Evolutionary conservation across 2,329 filamentous ascomycete species (phyloP), one percentile per base, ranked within the genome.

Genomic region (Neonectria coccinea): DNA sequence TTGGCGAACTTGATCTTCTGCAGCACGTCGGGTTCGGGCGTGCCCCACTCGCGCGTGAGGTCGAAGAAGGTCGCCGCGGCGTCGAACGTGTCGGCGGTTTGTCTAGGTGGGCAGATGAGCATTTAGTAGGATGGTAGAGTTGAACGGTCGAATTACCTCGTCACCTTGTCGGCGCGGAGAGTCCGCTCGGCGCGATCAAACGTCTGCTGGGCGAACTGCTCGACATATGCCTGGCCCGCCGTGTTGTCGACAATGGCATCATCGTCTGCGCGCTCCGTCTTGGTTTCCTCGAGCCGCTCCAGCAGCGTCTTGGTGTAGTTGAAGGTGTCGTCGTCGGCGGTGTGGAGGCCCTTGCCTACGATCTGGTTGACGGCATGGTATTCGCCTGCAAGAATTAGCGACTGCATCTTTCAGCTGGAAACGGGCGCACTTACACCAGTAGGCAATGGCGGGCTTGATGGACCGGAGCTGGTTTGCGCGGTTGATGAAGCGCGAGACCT

Each of bases 1-100:
- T 98, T 99, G 45, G 95, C 94, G 77, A 93, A 99, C 78, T 97
- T 97, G 80, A 95, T 93, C 83, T 97, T 98, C 59, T 93, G 88
- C 42, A 89, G 85, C 20, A 90, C 88, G 74, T 98, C 94, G 1
- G 87, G 80, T 36, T 97, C 92, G 11, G 90, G 82, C 0, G 87
- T 80, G 6, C 89, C 91, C 94, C 95, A 99, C 73, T 97, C 91
- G 68, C 90, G 90, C 60, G 93, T 86, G 5, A 98, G 84, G 70
- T 97, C 93, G 74, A 98, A 89, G 78, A 99, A 98, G 0, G 94
- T 97, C 0, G 93, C 91, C 0, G 96, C 93, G 2, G 97, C 96
- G 75, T 94, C 91, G 71, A 98, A 97, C 0, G 94, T 98, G 76
- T 97, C 93, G 64, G 93, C 94, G 0, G 96, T 99, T 85, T 97